phyloP scores from a whole-genome alignment of 2,329 filamentous ascomycete genomes.

The Colletotrichum somersetense region DNA sequence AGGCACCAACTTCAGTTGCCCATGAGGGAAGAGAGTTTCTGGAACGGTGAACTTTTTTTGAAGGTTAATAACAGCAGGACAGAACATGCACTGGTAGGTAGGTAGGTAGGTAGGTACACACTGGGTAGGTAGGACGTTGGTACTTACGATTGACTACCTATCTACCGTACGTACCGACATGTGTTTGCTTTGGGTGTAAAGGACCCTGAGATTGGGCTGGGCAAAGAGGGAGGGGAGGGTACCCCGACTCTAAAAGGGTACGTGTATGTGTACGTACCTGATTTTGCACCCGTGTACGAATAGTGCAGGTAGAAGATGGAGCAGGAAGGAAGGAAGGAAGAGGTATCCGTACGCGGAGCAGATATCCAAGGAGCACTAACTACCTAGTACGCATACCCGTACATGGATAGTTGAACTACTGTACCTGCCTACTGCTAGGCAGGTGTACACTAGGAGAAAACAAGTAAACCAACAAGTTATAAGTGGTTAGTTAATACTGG shows the following conservation, averaged over 20 bases:
- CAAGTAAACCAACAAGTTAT: not conserved
- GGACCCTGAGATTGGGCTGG: constrained; percentile 28
- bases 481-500: not conserved
- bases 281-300: no score
- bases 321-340: not conserved
- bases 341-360: not conserved
- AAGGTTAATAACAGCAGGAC: not conserved
- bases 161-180: not conserved
- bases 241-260: constrained; percentile 21
- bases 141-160: no score
- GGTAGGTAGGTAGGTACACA: no score
- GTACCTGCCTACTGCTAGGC: no score
- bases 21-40: constrained; percentile 12
- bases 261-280: constrained; percentile 5
- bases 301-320: no score
- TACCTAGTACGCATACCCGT: no score
- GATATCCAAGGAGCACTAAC: not conserved
- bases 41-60: not conserved
- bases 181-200: constrained; percentile 11
- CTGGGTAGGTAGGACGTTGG: no score
- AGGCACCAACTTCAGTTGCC: constrained; percentile 24
- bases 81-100: no score
- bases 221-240: not conserved
- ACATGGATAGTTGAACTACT: no score
- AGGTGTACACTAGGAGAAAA: not conserved